A percentile compares a stretch with the other conserved stretches of the same genome.
Evolutionary conservation across 106 monocot genomes (phyloP).

Genomic region (Amphibolis antarctica): DNA sequence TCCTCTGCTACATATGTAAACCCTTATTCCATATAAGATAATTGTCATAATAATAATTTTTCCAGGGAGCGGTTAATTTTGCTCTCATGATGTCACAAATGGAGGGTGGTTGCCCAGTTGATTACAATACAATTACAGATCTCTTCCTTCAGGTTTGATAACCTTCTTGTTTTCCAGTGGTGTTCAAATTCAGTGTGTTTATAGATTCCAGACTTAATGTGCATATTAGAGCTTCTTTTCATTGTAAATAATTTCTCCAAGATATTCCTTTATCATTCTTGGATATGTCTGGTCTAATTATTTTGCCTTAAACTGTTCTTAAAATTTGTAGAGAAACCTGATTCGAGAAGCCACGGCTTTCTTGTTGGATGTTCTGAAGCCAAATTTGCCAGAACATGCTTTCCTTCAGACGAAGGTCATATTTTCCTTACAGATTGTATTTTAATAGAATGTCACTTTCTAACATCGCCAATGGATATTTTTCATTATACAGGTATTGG

Average conservation of each 20-base stretch:
- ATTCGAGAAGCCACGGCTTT: slow-evolving; percentile 98
- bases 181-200: background rate
- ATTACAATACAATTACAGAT: slow-evolving; percentile 96
- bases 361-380: slow-evolving; percentile 92
- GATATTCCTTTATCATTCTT: too few species aligned
- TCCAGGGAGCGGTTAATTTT: slow-evolving; percentile 65
- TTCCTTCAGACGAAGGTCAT: slow-evolving; percentile 93
- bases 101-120: slow-evolving; percentile 94
- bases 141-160: slow-evolving; percentile 79
- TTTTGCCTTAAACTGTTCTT: slow-evolving; percentile 2
- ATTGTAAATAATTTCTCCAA: too few species aligned
- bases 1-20: background rate
- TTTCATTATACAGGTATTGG: slow-evolving; percentile 50
- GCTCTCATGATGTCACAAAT: slow-evolving; percentile 93
- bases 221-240: too few species aligned
- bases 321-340: slow-evolving; percentile 60
- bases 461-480: background rate
- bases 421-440: background rate
- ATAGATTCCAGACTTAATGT: too few species aligned
- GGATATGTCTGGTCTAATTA: too few species aligned
- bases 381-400: slow-evolving; percentile 92
- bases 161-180: background rate
- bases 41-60: background rate
- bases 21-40: background rate
- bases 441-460: background rate